Evolutionary conservation across 192 early-diverging fungal genomes (phyloP).

Genomic region (Chytriomyces hyalinus): DNA sequence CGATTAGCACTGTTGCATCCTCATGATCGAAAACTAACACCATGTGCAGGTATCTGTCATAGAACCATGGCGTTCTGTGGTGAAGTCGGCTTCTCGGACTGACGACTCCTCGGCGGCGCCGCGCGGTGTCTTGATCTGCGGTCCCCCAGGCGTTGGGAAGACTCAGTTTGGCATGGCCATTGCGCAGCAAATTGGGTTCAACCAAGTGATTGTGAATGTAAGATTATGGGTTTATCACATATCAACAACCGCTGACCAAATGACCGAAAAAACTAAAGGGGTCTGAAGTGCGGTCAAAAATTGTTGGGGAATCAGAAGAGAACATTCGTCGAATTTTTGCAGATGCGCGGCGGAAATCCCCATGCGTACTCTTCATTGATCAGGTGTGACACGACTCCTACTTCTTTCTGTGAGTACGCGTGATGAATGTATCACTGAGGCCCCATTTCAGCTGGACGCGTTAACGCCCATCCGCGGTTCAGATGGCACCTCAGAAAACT

Average conservation of each 20-base stretch:
- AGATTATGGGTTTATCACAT: background rate
- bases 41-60: no score
- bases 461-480: slow-evolving; percentile 71
- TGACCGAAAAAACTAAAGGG: slow-evolving; percentile 47
- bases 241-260: background rate
- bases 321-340: slow-evolving; percentile 84
- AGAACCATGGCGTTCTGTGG: no score
- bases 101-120: slow-evolving; percentile 76
- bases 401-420: background rate
- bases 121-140: slow-evolving; percentile 82
- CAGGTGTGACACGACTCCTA: slow-evolving; percentile 57
- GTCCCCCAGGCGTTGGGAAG: slow-evolving; percentile 90
- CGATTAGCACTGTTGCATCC: background rate
- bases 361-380: slow-evolving; percentile 92
- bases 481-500: slow-evolving; percentile 68
- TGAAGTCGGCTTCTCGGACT: slow-evolving; percentile 40
- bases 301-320: slow-evolving; percentile 93
- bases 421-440: slow-evolving; percentile 14
- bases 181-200: slow-evolving; percentile 77
- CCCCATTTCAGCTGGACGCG: slow-evolving; percentile 71
- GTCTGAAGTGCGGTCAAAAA: slow-evolving; percentile 84
- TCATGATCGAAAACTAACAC: slow-evolving; percentile 46
- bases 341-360: slow-evolving; percentile 79
- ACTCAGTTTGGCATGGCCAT: slow-evolving; percentile 86
- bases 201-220: slow-evolving; percentile 84